phyloP scores from a whole-genome alignment of 495 filamentous ascomycete species.

The Emericellopsis terricola region DNA sequence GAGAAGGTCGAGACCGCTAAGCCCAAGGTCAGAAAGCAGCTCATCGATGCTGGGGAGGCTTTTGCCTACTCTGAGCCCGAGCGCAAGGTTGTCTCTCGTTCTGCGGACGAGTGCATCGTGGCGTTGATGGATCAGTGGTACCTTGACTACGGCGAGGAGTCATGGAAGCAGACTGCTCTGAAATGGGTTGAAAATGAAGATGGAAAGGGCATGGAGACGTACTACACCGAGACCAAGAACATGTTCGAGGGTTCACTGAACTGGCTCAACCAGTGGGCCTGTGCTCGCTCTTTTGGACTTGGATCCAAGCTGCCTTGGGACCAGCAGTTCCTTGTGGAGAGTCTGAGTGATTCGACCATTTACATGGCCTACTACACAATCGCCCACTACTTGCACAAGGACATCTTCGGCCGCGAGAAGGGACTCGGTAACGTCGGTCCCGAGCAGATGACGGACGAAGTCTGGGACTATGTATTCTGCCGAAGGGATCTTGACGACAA shows the following conservation, averaged over 20 bases:
- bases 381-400: constrained; percentile 64
- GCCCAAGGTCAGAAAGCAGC: constrained; percentile 60
- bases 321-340: constrained; percentile 77
- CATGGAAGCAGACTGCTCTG: constrained; percentile 54
- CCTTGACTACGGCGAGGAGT: constrained; percentile 80
- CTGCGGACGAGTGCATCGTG: constrained; percentile 78
- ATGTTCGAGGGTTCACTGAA: constrained; percentile 65
- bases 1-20: constrained; percentile 73
- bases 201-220: constrained; percentile 55
- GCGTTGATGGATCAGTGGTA: constrained; percentile 95
- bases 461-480: constrained; percentile 87
- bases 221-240: constrained; percentile 60
- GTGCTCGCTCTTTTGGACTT: constrained; percentile 77
- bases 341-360: constrained; percentile 73
- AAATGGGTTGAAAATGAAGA: constrained; percentile 47
- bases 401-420: constrained; percentile 54
- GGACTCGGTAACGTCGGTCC: constrained; percentile 48
- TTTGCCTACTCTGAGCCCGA: constrained; percentile 91
- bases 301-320: constrained; percentile 97
- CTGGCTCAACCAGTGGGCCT: constrained; percentile 95
- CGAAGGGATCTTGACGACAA: constrained; percentile 43
- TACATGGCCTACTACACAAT: constrained; percentile 98
- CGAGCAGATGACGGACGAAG: constrained; percentile 86
- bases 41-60: constrained; percentile 64
- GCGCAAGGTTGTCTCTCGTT: constrained; percentile 67